A percentile compares a stretch with the other conserved stretches of the same genome.
These are phyloP conservation scores for Magnolia officinalis DNA, from an alignment of 164 flowering plant genomes.

Conservation along the genomic window DNA sequence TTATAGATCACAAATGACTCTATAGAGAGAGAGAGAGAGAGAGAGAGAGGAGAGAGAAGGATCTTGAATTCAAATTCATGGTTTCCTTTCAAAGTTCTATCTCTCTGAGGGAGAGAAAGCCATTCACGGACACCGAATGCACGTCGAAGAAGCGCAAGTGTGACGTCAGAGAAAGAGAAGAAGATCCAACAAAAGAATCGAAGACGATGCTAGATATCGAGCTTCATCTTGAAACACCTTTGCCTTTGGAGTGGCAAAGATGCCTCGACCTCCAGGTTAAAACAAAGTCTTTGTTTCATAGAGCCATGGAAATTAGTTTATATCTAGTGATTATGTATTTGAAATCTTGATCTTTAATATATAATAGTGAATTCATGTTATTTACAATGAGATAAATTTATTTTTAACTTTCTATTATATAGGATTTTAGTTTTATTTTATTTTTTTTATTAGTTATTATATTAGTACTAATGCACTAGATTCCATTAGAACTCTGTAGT, in stretches of 20 bases:
- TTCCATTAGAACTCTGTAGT: no score
- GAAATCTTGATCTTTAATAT: background rate
- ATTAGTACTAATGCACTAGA: background rate
- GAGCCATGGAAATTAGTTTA: background rate
- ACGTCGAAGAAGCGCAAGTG: constrained; percentile 60
- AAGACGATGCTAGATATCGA: constrained; percentile 26
- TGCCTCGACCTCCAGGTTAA: constrained; percentile 76
- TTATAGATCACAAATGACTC: constrained; percentile 5
- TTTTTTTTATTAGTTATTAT: no score
- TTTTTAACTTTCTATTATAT: no score
- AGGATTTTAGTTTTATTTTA: no score
- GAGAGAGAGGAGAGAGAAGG: constrained; percentile 1
- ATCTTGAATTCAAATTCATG: constrained; percentile 26
- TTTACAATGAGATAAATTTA: no score
- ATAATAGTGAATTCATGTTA: no score
- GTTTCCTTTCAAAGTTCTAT: constrained; percentile 47
- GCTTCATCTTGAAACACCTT: constrained; percentile 53
- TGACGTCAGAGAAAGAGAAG: constrained; percentile 20
- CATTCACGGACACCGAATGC: constrained; percentile 9
- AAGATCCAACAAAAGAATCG: constrained; percentile 13
- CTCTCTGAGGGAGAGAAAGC: constrained; percentile 20
- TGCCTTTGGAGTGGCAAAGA: constrained; percentile 74
- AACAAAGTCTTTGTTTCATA: background rate
- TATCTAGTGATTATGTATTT: no score
- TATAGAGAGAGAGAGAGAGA: constrained; percentile 6